Base-by-base conservation (phyloP, 2,329 filamentous ascomycete species). In the Fusarium brevicatenulatum region DNA sequence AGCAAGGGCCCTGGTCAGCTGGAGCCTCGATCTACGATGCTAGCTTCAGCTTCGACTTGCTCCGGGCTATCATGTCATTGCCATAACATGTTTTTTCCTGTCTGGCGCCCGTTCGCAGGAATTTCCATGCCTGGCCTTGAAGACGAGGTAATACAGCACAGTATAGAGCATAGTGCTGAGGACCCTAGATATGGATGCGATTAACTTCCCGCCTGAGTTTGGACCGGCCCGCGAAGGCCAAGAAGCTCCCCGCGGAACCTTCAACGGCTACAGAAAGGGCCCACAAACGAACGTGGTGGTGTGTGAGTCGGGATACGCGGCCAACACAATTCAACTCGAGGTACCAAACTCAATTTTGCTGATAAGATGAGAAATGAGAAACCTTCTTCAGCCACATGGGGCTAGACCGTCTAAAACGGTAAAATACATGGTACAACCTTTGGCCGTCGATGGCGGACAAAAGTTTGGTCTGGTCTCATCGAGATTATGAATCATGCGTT, bases 1-100 rank as follows among this genome's bases (percentile, higher is more conserved):
- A 69, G 53, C 74, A 76, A 73, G 74, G 70, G 52, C 49, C 75
- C 75, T 61, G 57, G 75, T 74, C 69, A 68, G 70, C 69, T 63
- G 52, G 63, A 61, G 75, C 71, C 73, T 77, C 58, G 57, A 73
- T 73, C 61, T 69, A 34, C 50, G 36, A 43, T 64, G 36, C 46
- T 73, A 63, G 57, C 71, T 66, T 74, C 65, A 74, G 64, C 71
- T 70, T 70, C 44, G 25, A 59, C 49, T 63, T 49, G 39, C 28
- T 67, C 43, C 43, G 54, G 60, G 39, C 32, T 30, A 66, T 70
- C 71, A 72, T 63, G 39, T 54, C 44, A 69, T 66, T 66, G 8
- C 36, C 44, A 36, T 30, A 49, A 40, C 56, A 52, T 68, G 39
- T 36, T 53, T 70, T 28, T 23, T 30, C 23, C 42, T 62, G 13